phyloP scores from a whole-genome alignment of 192 early-diverging fungal species.

The Umbelopsis ramanniana region DNA sequence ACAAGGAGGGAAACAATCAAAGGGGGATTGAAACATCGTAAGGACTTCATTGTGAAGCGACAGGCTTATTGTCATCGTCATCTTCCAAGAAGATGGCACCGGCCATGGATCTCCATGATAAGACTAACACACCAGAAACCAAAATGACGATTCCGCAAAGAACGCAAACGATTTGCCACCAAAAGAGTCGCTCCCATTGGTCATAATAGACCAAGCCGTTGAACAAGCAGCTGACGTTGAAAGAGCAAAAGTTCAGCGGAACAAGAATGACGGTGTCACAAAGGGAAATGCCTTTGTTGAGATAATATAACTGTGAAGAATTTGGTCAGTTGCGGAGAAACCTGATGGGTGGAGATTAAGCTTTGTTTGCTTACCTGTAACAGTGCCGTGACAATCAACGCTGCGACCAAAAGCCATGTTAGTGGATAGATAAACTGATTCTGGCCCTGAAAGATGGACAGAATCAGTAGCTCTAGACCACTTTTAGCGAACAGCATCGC shows the following conservation, averaged over 20 bases:
- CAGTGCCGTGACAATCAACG: conserved; percentile 59
- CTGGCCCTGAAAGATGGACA: conserved; percentile 59
- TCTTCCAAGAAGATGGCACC: conserved; percentile 16
- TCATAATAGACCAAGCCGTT: conserved; percentile 81
- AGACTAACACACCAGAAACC: conserved; percentile 64
- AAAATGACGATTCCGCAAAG: conserved; percentile 71
- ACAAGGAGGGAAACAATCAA: conserved; percentile 4
- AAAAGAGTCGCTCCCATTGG: conserved; percentile 66
- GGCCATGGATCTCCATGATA: conserved; percentile 54
- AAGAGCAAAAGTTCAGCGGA: conserved; percentile 77
- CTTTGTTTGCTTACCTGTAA: conserved; percentile 65
- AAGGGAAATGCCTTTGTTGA: conserved; percentile 72
- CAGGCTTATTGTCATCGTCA: conserved; percentile 12
- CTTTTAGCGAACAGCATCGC: conserved; percentile 80
- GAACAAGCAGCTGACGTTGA: conserved; percentile 73
- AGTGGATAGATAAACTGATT: conserved; percentile 78
- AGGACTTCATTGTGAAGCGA: background rate
- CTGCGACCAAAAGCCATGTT: conserved; percentile 69
- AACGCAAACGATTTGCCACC: conserved; percentile 69
- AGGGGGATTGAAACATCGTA: too few species aligned
- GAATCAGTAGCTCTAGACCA: conserved; percentile 70
- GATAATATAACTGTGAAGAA: conserved; percentile 66
- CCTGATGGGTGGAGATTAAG: too few species aligned
- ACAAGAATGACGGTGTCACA: conserved; percentile 82
- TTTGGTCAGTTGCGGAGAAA: too few species aligned